Evolutionary conservation across 768 basidiomycete genomes (phyloP).

Genomic region (Pisolithus microcarpus): DNA sequence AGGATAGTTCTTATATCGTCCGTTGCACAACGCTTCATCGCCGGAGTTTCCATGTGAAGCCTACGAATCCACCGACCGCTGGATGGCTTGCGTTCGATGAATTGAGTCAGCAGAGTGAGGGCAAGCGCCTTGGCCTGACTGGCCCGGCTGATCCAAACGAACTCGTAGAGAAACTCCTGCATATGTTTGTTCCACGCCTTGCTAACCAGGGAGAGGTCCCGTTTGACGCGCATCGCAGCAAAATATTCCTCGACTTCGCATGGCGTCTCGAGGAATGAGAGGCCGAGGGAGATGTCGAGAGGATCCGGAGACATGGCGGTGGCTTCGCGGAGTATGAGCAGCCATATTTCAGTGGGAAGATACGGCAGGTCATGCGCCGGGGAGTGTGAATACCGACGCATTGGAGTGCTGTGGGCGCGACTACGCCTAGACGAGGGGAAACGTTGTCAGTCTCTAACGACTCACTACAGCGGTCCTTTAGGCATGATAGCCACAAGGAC

Average conservation of each 20-base stretch:
- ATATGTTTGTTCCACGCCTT: slow-evolving; percentile 47
- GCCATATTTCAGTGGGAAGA: slow-evolving; percentile 61
- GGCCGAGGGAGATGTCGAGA: slow-evolving; percentile 40
- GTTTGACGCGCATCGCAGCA: slow-evolving; percentile 41
- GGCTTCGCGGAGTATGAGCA: slow-evolving; percentile 55
- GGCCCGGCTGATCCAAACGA: slow-evolving; percentile 59
- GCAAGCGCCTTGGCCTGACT: slow-evolving; percentile 43
- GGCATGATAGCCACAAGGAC: neutral
- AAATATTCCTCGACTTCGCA: slow-evolving; percentile 40
- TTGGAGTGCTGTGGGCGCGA: slow-evolving; percentile 1
- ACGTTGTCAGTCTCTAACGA: slow-evolving; percentile 1
- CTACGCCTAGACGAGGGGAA: slow-evolving; percentile 4
- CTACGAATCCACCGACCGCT: slow-evolving; percentile 51
- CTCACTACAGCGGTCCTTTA: too few relatives aligned
- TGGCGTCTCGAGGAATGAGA: slow-evolving; percentile 52
- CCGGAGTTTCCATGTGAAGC: slow-evolving; percentile 63
- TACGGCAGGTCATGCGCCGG: slow-evolving; percentile 32
- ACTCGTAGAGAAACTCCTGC: slow-evolving; percentile 56
- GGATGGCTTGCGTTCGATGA: slow-evolving; percentile 29
- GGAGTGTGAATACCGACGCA: slow-evolving; percentile 17
- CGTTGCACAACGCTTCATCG: slow-evolving; percentile 56
- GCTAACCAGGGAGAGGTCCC: slow-evolving; percentile 46
- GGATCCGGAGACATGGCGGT: slow-evolving; percentile 38
- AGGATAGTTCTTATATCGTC: slow-evolving; percentile 62
- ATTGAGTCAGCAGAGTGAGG: slow-evolving; percentile 36